phyloP scores from a whole-genome alignment of 129 eudicot species.

The Smallanthus sonchifolius region DNA sequence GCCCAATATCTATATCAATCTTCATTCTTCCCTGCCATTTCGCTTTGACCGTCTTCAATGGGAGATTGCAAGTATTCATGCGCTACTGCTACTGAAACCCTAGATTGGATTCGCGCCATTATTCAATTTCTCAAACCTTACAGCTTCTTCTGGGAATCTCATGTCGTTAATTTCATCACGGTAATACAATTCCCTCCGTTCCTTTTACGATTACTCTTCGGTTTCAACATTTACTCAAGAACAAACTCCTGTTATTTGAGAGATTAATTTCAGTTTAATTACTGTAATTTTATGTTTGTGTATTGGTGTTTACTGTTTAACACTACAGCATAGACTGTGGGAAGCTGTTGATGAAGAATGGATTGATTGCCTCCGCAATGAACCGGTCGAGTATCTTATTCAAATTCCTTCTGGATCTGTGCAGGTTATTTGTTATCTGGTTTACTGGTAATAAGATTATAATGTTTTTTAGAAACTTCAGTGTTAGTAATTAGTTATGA shows the following conservation, averaged over 20 bases:
- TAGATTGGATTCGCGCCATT: constrained; percentile 79
- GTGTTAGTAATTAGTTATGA: not conserved
- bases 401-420: constrained; percentile 68
- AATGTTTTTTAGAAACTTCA: not conserved
- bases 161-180: constrained; percentile 80
- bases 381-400: constrained; percentile 54
- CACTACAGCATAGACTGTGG: constrained; percentile 70
- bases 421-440: constrained; percentile 26
- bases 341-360: constrained; percentile 82
- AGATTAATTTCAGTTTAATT: not conserved
- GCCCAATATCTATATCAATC: not conserved
- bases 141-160: constrained; percentile 61
- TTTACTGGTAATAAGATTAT: not conserved
- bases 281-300: not conserved
- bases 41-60: not conserved
- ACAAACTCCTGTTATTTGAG: not conserved
- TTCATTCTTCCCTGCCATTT: not conserved
- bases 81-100: constrained; percentile 58
- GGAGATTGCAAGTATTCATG: constrained; percentile 50
- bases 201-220: not conserved
- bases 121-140: constrained; percentile 52
- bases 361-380: constrained; percentile 65
- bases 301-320: not conserved
- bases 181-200: constrained; percentile 16
- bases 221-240: not conserved